phyloP scores from a whole-genome alignment of 768 basidiomycete genomes.

The Lyophyllum shimeji region DNA sequence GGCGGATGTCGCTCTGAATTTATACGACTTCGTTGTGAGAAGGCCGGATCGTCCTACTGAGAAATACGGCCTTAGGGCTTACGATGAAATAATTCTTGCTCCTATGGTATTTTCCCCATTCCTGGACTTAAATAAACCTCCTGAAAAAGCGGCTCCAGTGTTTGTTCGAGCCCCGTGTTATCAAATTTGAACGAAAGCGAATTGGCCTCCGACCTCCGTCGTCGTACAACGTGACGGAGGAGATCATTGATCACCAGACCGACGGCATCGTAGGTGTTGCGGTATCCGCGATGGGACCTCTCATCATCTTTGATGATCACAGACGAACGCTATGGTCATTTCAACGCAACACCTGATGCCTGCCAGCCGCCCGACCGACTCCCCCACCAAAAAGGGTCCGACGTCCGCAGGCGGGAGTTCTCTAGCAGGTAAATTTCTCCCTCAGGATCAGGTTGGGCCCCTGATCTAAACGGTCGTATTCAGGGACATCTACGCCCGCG shows the following conservation, averaged over 20 bases:
- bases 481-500: conserved; percentile 19
- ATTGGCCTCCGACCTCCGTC: conserved; percentile 47
- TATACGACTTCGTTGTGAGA: conserved; percentile 89
- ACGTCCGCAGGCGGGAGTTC: conserved; percentile 3
- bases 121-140: neutral
- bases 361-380: conserved; percentile 24
- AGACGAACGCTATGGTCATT: conserved; percentile 92
- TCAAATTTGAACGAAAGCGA: conserved; percentile 84
- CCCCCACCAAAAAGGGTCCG: conserved; percentile 18
- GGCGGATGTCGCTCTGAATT: conserved; percentile 87
- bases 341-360: conserved; percentile 81
- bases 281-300: conserved; percentile 9
- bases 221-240: conserved; percentile 68
- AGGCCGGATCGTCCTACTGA: conserved; percentile 71
- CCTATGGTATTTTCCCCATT: conserved; percentile 68
- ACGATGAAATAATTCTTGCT: conserved; percentile 93
- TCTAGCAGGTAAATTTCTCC: conserved; percentile 13
- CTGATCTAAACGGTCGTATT: neutral
- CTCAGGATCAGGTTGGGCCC: neutral
- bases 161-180: conserved; percentile 89
- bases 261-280: conserved; percentile 49
- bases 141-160: conserved; percentile 48
- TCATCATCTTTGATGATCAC: conserved; percentile 2
- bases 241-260: conserved; percentile 57
- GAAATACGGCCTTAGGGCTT: conserved; percentile 88